A percentile compares a stretch with the other conserved stretches of the same genome.
These are phyloP conservation scores for Trichoderma semiorbis DNA, from an alignment of 2,329 filamentous ascomycete species.

Conservation along the genomic window DNA sequence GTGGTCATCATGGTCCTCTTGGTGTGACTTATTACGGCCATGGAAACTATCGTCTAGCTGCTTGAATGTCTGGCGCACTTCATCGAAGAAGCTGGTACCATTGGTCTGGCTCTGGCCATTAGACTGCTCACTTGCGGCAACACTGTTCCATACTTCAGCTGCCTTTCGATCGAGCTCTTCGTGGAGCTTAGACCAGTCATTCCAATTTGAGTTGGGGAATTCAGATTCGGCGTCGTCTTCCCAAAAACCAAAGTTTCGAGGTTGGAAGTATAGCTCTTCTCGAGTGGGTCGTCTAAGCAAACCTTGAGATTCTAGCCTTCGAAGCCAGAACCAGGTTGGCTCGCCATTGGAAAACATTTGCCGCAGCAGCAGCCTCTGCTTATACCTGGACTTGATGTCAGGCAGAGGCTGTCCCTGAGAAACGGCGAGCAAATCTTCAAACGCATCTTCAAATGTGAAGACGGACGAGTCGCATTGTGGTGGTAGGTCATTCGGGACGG, in stretches of 20 bases:
- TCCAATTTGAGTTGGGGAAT: constrained; percentile 19
- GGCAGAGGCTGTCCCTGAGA: constrained; percentile 42
- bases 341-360: constrained; percentile 40
- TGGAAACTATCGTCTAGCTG: constrained; percentile 18
- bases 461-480: constrained; percentile 33
- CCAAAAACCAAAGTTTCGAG: neutral
- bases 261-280: neutral
- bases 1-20: neutral
- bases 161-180: constrained; percentile 30
- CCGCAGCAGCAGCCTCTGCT: constrained; percentile 36
- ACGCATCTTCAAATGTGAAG: constrained; percentile 55
- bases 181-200: constrained; percentile 31
- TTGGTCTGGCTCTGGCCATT: constrained; percentile 1
- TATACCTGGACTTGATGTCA: constrained; percentile 36
- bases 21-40: neutral
- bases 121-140: constrained; percentile 15
- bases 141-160: constrained; percentile 28
- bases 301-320: constrained; percentile 35
- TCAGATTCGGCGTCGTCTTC: neutral
- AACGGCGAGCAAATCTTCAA: constrained; percentile 54
- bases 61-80: constrained; percentile 18
- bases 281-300: constrained; percentile 24
- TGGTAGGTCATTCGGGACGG: constrained; percentile 44
- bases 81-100: constrained; percentile 18
- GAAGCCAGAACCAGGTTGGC: constrained; percentile 42